phyloP scores from a whole-genome alignment of 345 rosid genomes.

The Cardamine chenopodiifolia region DNA sequence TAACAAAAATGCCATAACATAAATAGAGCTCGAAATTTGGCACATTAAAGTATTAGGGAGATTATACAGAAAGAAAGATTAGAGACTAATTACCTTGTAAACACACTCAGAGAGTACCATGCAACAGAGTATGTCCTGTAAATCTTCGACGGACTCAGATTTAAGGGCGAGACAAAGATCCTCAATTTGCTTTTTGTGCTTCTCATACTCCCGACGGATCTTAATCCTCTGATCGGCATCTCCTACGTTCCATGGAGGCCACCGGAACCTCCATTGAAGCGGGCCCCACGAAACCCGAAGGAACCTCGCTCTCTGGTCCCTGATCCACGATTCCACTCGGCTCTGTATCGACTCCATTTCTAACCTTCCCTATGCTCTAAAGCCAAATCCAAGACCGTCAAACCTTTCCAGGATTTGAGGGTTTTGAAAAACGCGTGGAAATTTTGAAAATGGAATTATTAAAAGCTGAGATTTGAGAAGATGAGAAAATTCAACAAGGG shows the following conservation, averaged over 20 bases:
- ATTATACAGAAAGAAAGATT: not conserved
- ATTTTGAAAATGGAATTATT: not conserved
- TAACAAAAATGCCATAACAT: not conserved
- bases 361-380: not conserved
- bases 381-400: not conserved
- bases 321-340: conserved; percentile 89
- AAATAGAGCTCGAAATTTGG: not conserved
- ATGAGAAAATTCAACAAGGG: conserved; percentile 19
- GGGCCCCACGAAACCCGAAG: conserved; percentile 79
- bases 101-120: conserved; percentile 97
- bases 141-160: conserved; percentile 79
- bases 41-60: not conserved
- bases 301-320: conserved; percentile 76
- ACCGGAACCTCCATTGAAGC: conserved; percentile 70
- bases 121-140: conserved; percentile 92
- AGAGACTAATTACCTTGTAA: conserved; percentile 67
- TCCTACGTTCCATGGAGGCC: conserved; percentile 77
- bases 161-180: conserved; percentile 78
- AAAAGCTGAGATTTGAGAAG: conserved; percentile 8
- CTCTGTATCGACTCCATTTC: conserved; percentile 59
- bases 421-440: not conserved
- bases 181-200: conserved; percentile 67
- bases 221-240: conserved; percentile 58
- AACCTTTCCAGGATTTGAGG: not conserved
- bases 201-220: conserved; percentile 79